A percentile compares a stretch with the other conserved stretches of the same genome.
phyloP scores from a whole-genome alignment of 192 early-diverging fungal genomes.

The Podila horticola region DNA sequence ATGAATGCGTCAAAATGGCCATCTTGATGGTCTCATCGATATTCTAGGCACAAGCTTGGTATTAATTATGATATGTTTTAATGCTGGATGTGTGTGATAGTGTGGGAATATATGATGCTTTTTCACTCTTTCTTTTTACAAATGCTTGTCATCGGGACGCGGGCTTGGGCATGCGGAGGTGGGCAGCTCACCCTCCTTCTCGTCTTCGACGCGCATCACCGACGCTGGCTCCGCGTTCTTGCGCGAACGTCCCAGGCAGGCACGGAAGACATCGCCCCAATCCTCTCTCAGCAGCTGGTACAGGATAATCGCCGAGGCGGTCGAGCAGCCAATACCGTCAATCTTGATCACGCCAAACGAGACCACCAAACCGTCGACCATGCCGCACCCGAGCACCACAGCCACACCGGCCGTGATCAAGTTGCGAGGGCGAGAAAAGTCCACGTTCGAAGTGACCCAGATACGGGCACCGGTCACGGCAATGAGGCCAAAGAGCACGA shows the following conservation, averaged over 20 bases:
- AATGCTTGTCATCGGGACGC: too few species aligned
- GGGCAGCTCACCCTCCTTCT: not conserved
- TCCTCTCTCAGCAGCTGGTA: constrained; percentile 51
- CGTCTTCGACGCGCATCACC: not conserved
- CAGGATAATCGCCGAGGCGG: constrained; percentile 50
- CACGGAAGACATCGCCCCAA: constrained; percentile 19
- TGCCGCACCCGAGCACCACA: constrained; percentile 60
- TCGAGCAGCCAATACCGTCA: constrained; percentile 61
- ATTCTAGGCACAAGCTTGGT: too few species aligned
- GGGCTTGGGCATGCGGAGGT: not conserved
- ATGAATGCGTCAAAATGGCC: too few species aligned
- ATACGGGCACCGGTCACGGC: constrained; percentile 65
- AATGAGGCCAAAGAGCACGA: constrained; percentile 65
- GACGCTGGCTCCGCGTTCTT: not conserved
- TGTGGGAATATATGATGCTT: too few species aligned
- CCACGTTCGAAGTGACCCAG: constrained; percentile 65
- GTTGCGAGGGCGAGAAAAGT: constrained; percentile 61
- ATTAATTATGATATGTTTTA: too few species aligned
- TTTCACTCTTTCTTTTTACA: too few species aligned
- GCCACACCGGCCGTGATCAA: constrained; percentile 61
- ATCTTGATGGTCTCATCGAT: too few species aligned
- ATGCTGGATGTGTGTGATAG: too few species aligned
- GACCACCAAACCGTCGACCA: constrained; percentile 51
- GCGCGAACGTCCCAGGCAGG: not conserved
- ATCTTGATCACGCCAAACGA: constrained; percentile 55